A percentile compares a stretch with the other conserved stretches of the same genome.
Conservation (phyloP, 2,329 filamentous ascomycete species). For the Fusarium sp. region DNA sequence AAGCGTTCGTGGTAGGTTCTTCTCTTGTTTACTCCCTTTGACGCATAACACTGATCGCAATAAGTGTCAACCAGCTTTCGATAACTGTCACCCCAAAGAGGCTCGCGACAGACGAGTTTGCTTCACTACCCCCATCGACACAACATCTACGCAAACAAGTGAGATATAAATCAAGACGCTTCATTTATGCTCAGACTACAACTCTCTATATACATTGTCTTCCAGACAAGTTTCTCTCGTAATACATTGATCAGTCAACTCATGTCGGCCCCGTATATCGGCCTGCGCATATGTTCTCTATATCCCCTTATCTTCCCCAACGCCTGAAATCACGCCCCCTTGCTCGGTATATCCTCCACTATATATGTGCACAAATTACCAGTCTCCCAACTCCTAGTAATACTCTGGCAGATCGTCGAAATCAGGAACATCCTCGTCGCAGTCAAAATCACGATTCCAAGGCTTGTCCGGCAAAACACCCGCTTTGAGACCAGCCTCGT, state of each 20-base stretch:
- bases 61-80: too few species aligned
- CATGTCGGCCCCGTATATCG: constrained; percentile 21
- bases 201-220: neutral
- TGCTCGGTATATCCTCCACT: constrained; percentile 14
- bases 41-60: too few species aligned
- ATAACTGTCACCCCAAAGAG: too few species aligned
- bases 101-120: too few species aligned
- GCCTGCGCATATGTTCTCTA: constrained; percentile 15
- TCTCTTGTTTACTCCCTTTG: too few species aligned
- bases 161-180: neutral
- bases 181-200: neutral
- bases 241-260: constrained; percentile 10
- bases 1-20: too few species aligned
- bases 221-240: neutral
- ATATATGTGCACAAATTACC: neutral
- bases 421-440: constrained; percentile 67
- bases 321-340: constrained; percentile 17
- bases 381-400: constrained; percentile 48
- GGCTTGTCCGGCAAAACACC: constrained; percentile 84
- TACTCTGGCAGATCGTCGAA: constrained; percentile 66
- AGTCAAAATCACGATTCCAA: constrained; percentile 77
- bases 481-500: constrained; percentile 80
- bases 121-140: neutral
- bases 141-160: neutral
- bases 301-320: constrained; percentile 1